These are phyloP conservation scores for Globisporangium irregulare DNA, from an alignment of 352 stramenopile species.

Conservation along the genomic window DNA sequence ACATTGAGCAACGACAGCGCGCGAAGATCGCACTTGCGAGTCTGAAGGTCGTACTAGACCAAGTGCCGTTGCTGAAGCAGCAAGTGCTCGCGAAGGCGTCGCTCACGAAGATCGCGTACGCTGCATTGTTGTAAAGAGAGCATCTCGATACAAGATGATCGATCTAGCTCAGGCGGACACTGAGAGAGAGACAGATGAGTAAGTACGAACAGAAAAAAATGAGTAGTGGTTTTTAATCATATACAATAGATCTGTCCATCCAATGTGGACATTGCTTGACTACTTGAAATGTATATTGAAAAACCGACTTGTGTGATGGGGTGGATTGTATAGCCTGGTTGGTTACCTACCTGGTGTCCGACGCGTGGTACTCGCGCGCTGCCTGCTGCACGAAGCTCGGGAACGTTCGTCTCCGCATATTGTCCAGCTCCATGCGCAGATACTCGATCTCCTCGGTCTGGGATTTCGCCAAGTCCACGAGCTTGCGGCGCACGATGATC, in stretches of 20 bases:
- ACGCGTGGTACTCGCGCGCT: slow-evolving; percentile 30
- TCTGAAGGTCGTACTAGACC: slow-evolving; percentile 27
- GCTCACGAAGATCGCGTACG: slow-evolving; percentile 11
- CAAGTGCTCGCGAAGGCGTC: slow-evolving; percentile 28
- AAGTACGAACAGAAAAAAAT: background rate
- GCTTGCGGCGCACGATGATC: slow-evolving; percentile 83
- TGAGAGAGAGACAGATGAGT: background rate
- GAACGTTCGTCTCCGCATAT: slow-evolving; percentile 90
- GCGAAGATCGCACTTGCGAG: slow-evolving; percentile 16
- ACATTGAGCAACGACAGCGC: slow-evolving; percentile 9
- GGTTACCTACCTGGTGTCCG: slow-evolving; percentile 17
- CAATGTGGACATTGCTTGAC: background rate
- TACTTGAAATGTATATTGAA: background rate
- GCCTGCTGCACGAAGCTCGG: slow-evolving; percentile 81
- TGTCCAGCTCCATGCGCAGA: slow-evolving; percentile 85
- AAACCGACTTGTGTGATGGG: background rate
- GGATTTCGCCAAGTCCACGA: slow-evolving; percentile 86
- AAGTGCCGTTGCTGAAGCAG: slow-evolving; percentile 44
- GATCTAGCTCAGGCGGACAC: slow-evolving; percentile 1
- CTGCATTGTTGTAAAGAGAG: slow-evolving; percentile 29
- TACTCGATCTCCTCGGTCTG: slow-evolving; percentile 92
- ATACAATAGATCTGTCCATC: background rate
- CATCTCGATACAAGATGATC: background rate
- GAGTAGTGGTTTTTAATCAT: background rate
- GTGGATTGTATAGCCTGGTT: background rate